These are phyloP conservation scores for Nakazawaea populi DNA, from an alignment of 805 yeast genomes.

Conservation along the genomic window DNA sequence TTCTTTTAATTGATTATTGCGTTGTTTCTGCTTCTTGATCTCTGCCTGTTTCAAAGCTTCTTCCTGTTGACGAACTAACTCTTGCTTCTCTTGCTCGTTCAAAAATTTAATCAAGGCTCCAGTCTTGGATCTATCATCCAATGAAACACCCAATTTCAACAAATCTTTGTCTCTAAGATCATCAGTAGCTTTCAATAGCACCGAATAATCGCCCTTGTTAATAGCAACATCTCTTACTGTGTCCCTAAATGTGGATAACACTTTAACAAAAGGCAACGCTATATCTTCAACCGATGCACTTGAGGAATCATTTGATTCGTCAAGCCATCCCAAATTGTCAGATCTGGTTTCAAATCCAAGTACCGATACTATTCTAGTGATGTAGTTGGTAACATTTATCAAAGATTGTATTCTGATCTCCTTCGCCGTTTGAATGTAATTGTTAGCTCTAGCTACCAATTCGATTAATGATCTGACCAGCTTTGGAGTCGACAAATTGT, in stretches of 20 bases:
- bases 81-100: slow-evolving; percentile 60
- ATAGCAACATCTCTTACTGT: slow-evolving; percentile 72
- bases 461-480: slow-evolving; percentile 64
- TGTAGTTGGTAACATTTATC: slow-evolving; percentile 56
- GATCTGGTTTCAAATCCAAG: slow-evolving; percentile 71
- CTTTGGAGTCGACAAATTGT: slow-evolving; percentile 75
- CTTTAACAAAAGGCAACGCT: slow-evolving; percentile 75
- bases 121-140: slow-evolving; percentile 82
- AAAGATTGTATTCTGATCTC: slow-evolving; percentile 62
- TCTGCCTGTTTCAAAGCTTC: slow-evolving; percentile 50
- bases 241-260: slow-evolving; percentile 77
- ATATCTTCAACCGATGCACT: slow-evolving; percentile 49
- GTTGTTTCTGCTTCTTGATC: slow-evolving; percentile 46
- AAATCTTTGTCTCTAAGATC: slow-evolving; percentile 65
- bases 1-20: slow-evolving; percentile 34
- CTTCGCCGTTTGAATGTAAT: slow-evolving; percentile 51
- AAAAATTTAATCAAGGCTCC: slow-evolving; percentile 83
- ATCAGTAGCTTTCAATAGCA: slow-evolving; percentile 69
- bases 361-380: slow-evolving; percentile 62
- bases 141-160: slow-evolving; percentile 68
- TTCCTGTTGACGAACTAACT: slow-evolving; percentile 52
- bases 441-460: slow-evolving; percentile 64
- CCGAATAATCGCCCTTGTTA: slow-evolving; percentile 41
- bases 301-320: slow-evolving; percentile 21
- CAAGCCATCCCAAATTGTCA: slow-evolving; percentile 81